A percentile compares a stretch with the other conserved stretches of the same genome.
Conservation (phyloP, 345 rosid genomes). For the Bruguiera sexangula region DNA sequence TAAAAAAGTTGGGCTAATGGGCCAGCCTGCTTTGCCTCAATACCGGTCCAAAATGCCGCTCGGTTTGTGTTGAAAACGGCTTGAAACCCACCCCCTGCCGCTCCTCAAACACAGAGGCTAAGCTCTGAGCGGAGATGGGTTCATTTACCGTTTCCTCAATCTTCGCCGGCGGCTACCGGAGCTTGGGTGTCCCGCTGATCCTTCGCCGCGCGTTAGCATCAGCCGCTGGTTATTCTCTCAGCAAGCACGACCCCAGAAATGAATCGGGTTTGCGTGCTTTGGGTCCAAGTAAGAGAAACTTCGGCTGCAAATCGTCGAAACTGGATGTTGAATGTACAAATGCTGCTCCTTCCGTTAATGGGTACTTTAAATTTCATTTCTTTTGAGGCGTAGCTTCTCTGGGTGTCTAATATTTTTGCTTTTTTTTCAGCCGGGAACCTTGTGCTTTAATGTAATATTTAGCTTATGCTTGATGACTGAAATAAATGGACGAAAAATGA, state of each 20-base stretch:
- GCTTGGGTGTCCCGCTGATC: conserved; percentile 31
- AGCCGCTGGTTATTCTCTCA: conserved; percentile 13
- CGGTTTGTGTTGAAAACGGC: too few species aligned
- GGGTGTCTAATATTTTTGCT: background rate
- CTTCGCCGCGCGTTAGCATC: conserved; percentile 44
- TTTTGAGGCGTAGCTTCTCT: background rate
- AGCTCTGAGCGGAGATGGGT: conserved; percentile 14
- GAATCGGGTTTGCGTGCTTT: conserved; percentile 9
- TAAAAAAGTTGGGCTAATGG: too few species aligned
- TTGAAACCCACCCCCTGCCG: too few species aligned
- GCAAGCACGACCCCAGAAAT: conserved; percentile 11
- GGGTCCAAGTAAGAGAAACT: conserved; percentile 25
- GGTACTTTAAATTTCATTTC: conserved; percentile 35
- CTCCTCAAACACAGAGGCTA: background rate
- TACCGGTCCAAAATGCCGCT: too few species aligned
- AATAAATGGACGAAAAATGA: background rate
- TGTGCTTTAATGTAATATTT: background rate
- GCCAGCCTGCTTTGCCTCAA: too few species aligned
- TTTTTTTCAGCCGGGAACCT: background rate
- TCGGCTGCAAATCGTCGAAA: conserved; percentile 38
- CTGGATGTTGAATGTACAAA: conserved; percentile 24
- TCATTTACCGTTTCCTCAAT: conserved; percentile 43
- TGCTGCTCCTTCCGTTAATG: conserved; percentile 33
- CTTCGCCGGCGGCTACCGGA: conserved; percentile 41
- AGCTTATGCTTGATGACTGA: background rate